phyloP scores from a whole-genome alignment of 2,329 filamentous ascomycete species.

The Cryphonectria parasitica region DNA sequence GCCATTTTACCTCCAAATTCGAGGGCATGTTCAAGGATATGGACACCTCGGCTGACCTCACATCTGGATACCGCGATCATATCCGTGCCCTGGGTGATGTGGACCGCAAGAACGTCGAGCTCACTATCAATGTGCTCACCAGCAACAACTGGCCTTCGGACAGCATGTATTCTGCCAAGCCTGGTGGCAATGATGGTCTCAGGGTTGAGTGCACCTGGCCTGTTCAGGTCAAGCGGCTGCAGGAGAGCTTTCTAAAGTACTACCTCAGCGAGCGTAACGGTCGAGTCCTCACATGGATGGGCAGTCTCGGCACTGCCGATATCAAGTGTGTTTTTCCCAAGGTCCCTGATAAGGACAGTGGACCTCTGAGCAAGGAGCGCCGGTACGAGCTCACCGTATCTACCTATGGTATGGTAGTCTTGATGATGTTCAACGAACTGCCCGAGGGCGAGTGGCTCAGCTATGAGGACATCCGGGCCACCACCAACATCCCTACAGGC shows the following conservation, averaged over 20 bases:
- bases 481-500: constrained; percentile 74
- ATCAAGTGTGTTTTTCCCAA: constrained; percentile 78
- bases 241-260: constrained; percentile 84
- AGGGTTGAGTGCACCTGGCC: constrained; percentile 71
- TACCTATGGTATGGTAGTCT: constrained; percentile 88
- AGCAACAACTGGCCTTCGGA: constrained; percentile 96
- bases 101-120: constrained; percentile 69
- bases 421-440: constrained; percentile 87
- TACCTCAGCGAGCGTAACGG: constrained; percentile 89
- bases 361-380: constrained; percentile 63
- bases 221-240: constrained; percentile 71
- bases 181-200: constrained; percentile 52
- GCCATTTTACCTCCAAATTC: constrained; percentile 88
- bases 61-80: constrained; percentile 74
- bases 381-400: constrained; percentile 90
- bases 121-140: constrained; percentile 84
- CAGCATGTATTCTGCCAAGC: constrained; percentile 58
- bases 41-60: constrained; percentile 82
- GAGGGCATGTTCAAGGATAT: constrained; percentile 99
- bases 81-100: constrained; percentile 56
- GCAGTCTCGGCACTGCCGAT: constrained; percentile 76
- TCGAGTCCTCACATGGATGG: constrained; percentile 82
- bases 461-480: constrained; percentile 79
- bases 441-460: constrained; percentile 53
- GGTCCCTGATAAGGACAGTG: constrained; percentile 70